These are phyloP conservation scores for Sextonia rubra DNA, from an alignment of 164 flowering plant species.

Conservation along the genomic window DNA sequence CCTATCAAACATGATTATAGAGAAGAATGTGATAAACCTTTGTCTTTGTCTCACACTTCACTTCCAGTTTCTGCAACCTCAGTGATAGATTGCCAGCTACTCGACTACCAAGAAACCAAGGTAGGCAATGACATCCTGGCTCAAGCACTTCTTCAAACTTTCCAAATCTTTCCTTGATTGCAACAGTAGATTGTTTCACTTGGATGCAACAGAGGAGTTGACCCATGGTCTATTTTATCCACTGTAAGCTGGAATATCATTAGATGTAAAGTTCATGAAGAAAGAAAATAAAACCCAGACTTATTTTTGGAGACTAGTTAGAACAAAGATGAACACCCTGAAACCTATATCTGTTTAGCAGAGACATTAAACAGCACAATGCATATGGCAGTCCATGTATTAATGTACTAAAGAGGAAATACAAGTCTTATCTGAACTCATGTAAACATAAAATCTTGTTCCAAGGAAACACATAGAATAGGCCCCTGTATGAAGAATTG, in stretches of 20 bases:
- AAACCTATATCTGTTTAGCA: not conserved
- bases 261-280: not conserved
- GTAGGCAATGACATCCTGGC: conserved; percentile 35
- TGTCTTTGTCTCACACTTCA: conserved; percentile 34
- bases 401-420: too few species aligned
- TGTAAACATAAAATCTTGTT: not conserved
- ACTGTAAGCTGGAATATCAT: not conserved
- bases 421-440: too few species aligned
- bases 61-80: conserved; percentile 31
- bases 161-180: conserved; percentile 29
- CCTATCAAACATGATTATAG: not conserved
- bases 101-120: conserved; percentile 25
- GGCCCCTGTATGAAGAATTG: not conserved
- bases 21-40: conserved; percentile 19
- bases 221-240: conserved; percentile 6
- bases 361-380: not conserved
- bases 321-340: not conserved
- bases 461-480: not conserved
- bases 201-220: conserved; percentile 21
- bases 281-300: not conserved
- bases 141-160: conserved; percentile 28
- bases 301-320: not conserved
- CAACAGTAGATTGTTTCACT: conserved; percentile 32
- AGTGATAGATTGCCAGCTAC: conserved; percentile 28
- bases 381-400: not conserved